These are phyloP conservation scores for Sporothrix variecibatus DNA, from an alignment of 2,329 filamentous ascomycete species.

Conservation along the genomic window DNA sequence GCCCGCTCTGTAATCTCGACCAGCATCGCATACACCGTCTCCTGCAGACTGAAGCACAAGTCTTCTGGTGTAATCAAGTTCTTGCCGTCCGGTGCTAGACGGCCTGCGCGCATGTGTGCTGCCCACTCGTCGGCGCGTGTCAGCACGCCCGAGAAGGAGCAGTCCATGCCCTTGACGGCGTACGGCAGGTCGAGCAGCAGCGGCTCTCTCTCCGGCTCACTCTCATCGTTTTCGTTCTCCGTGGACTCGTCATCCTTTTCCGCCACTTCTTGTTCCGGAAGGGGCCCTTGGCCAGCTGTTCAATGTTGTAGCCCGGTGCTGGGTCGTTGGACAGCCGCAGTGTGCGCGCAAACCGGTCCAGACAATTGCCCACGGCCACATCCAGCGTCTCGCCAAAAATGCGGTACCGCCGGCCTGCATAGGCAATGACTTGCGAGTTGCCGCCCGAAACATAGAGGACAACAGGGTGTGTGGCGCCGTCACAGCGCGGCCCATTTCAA, in stretches of 20 bases:
- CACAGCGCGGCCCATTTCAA: constrained; percentile 95
- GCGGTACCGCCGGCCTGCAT: constrained; percentile 89
- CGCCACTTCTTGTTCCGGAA: constrained; percentile 25
- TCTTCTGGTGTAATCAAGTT: constrained; percentile 79
- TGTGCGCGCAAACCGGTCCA: constrained; percentile 92
- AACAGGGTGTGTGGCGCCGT: constrained; percentile 87
- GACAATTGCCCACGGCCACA: constrained; percentile 95
- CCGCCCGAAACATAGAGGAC: constrained; percentile 95
- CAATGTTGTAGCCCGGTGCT: constrained; percentile 96
- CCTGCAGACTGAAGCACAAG: constrained; percentile 91
- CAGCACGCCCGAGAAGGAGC: constrained; percentile 90
- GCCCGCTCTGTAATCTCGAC: constrained; percentile 98
- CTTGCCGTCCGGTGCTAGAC: constrained; percentile 49
- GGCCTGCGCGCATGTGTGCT: constrained; percentile 58
- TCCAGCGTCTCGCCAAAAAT: constrained; percentile 98
- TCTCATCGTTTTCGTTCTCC: background rate
- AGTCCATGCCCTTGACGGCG: constrained; percentile 98
- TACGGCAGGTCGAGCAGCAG: constrained; percentile 87
- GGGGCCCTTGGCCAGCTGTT: constrained; percentile 71
- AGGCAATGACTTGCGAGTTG: constrained; percentile 97
- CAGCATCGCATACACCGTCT: constrained; percentile 94
- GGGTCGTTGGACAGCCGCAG: constrained; percentile 92
- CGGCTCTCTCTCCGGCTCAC: constrained; percentile 59
- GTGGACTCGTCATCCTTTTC: background rate
- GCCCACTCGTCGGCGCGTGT: constrained; percentile 81